Conservation (phyloP, 306 rosid species). For the Quercus glauca region DNA sequence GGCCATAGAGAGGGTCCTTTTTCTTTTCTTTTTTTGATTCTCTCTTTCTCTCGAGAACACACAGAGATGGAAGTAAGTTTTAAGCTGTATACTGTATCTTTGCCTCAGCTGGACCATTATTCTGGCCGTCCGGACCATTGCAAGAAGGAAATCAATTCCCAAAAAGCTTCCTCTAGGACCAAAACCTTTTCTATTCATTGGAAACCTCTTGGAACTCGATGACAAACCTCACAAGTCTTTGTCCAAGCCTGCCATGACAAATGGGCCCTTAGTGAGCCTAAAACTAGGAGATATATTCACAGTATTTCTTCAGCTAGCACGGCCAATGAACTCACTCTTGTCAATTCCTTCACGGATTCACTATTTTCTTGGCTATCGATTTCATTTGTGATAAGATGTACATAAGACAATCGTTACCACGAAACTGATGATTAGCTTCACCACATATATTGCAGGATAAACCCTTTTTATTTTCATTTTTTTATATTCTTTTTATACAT, state of each 20-base stretch:
- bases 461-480: too few species aligned
- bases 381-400: too few species aligned
- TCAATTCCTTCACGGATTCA: conserved; percentile 22
- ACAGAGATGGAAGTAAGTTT: too few species aligned
- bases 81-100: neutral
- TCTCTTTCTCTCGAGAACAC: too few species aligned
- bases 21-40: too few species aligned
- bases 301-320: conserved; percentile 36
- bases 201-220: conserved; percentile 50
- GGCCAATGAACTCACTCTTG: conserved; percentile 30
- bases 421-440: too few species aligned
- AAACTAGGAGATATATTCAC: conserved; percentile 47
- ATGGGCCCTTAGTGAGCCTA: conserved; percentile 50
- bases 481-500: too few species aligned
- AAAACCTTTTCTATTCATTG: conserved; percentile 32
- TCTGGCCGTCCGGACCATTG: neutral
- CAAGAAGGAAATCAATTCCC: neutral
- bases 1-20: too few species aligned
- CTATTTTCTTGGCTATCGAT: too few species aligned
- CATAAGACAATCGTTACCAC: too few species aligned
- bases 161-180: conserved; percentile 52
- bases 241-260: conserved; percentile 23
- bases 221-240: conserved; percentile 44
- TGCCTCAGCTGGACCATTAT: conserved; percentile 15
- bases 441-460: too few species aligned